phyloP scores from a whole-genome alignment of 2,329 filamentous ascomycete genomes.

The Colletotrichum spinosum region DNA sequence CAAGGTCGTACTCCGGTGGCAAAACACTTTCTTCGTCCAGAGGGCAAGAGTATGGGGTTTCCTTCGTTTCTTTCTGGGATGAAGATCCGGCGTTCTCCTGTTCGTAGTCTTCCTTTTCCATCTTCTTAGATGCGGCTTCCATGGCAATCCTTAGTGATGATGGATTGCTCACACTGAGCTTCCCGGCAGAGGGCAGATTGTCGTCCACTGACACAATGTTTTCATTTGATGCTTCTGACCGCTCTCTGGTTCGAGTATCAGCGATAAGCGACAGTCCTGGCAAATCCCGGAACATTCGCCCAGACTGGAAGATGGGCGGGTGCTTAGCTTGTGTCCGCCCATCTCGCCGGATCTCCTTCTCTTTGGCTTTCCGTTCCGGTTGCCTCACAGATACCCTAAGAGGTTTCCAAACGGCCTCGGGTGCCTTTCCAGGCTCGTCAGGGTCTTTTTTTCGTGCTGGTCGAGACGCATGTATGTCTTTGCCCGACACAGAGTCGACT shows the following conservation, averaged over 20 bases:
- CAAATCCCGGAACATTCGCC: conserved; percentile 4
- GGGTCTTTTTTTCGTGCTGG: background rate
- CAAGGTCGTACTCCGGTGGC: background rate
- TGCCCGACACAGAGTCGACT: background rate
- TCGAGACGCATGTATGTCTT: background rate
- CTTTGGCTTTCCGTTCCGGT: conserved; percentile 40
- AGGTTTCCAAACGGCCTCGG: background rate
- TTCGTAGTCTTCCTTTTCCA: conserved; percentile 41
- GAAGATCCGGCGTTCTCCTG: background rate
- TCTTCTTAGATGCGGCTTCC: conserved; percentile 43
- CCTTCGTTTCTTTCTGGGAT: too few species aligned
- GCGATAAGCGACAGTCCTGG: conserved; percentile 5
- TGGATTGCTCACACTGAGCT: conserved; percentile 41
- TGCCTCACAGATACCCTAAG: conserved; percentile 25
- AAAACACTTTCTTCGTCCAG: background rate
- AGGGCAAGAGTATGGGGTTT: background rate
- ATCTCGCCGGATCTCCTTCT: conserved; percentile 18
- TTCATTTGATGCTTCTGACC: conserved; percentile 6
- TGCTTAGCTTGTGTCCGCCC: background rate
- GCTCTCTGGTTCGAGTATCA: background rate
- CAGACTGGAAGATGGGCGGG: conserved; percentile 11
- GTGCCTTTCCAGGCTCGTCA: background rate
- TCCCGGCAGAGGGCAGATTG: conserved; percentile 46
- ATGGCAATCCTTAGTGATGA: conserved; percentile 48
- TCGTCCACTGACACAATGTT: conserved; percentile 19